Conservation (phyloP, 148 eudicot genomes). For the Tetragonia tetragonoides region DNA sequence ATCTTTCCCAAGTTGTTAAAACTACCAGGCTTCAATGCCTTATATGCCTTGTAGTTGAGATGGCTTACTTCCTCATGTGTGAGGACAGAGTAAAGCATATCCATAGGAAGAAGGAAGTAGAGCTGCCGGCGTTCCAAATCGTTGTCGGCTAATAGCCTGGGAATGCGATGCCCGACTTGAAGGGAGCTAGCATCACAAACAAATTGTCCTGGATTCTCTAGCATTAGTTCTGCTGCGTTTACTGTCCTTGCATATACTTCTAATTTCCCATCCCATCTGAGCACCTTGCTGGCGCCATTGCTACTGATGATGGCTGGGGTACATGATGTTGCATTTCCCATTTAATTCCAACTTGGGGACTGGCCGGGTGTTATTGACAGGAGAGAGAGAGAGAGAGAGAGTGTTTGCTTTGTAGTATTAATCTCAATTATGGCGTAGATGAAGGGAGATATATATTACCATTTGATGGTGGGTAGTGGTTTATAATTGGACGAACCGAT, state of each 20-base stretch:
- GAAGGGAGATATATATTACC: too few species aligned
- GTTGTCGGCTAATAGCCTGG: conserved; percentile 44
- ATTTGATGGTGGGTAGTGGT: too few species aligned
- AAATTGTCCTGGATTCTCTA: conserved; percentile 48
- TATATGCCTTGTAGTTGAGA: conserved; percentile 34
- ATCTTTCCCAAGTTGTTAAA: conserved; percentile 36
- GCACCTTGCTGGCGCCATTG: conserved; percentile 32
- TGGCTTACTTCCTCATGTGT: conserved; percentile 46
- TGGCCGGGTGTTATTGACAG: too few species aligned
- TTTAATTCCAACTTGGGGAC: not conserved
- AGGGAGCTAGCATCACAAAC: conserved; percentile 38
- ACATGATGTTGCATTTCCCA: conserved; percentile 60
- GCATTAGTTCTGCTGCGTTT: conserved; percentile 54
- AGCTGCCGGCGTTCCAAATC: conserved; percentile 34
- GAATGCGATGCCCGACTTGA: conserved; percentile 42
- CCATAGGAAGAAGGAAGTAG: conserved; percentile 54
- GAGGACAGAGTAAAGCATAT: conserved; percentile 48
- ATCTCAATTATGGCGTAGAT: too few species aligned
- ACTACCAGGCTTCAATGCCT: conserved; percentile 33
- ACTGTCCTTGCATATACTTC: conserved; percentile 31
- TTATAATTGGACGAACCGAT: too few species aligned
- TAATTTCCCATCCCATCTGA: conserved; percentile 39
- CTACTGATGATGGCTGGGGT: conserved; percentile 40
- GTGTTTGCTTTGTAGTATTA: too few species aligned
- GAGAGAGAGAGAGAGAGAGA: too few species aligned